phyloP scores from a whole-genome alignment of 345 rosid species.

The Citrus inodora region DNA sequence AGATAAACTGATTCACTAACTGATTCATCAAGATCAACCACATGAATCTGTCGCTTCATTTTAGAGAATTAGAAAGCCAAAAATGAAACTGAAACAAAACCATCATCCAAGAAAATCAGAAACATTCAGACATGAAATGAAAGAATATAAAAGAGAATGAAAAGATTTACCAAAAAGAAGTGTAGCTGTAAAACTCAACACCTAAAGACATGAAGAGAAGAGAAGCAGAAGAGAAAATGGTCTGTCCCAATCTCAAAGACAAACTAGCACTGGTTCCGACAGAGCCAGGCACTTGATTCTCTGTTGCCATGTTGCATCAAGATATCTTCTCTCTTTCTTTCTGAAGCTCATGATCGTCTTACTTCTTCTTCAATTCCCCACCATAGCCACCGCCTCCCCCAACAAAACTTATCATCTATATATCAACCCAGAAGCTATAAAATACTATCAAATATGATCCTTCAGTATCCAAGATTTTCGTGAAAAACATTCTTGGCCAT shows the following conservation, averaged over 20 bases:
- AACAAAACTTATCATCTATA: constrained; percentile 14
- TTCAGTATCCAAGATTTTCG: neutral
- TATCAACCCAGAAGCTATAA: neutral
- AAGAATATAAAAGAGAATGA: neutral
- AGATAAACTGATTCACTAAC: neutral
- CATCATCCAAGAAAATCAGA: neutral
- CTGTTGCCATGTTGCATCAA: constrained; percentile 36
- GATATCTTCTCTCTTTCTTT: constrained; percentile 4
- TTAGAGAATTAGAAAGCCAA: neutral
- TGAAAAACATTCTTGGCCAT: neutral
- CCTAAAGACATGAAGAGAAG: constrained; percentile 87
- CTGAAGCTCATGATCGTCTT: constrained; percentile 12
- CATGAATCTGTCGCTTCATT: neutral
- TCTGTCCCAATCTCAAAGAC: constrained; percentile 76
- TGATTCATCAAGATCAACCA: neutral
- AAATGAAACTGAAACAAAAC: neutral
- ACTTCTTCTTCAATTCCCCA: constrained; percentile 2
- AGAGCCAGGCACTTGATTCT: constrained; percentile 61
- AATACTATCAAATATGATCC: neutral
- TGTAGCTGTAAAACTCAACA: constrained; percentile 78
- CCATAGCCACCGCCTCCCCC: neutral
- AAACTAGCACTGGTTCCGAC: constrained; percentile 75
- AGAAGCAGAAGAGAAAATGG: constrained; percentile 71
- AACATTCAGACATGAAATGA: neutral
- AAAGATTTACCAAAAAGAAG: constrained; percentile 72